These are phyloP conservation scores for Plantago lanceolata DNA, from an alignment of 305 asterid genomes.

Conservation along the genomic window DNA sequence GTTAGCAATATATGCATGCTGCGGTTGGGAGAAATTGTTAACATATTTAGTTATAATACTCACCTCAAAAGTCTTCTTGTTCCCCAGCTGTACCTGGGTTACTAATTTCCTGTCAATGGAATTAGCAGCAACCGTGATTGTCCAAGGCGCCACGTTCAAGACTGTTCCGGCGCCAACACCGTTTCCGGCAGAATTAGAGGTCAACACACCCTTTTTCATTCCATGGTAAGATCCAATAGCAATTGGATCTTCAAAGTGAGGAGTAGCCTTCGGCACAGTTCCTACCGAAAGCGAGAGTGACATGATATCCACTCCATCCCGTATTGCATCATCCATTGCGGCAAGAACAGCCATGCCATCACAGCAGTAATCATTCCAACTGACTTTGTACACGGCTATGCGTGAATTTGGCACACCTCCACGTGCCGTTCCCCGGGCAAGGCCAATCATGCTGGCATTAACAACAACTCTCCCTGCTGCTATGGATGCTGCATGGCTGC, in stretches of 20 bases:
- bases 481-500: constrained; percentile 67
- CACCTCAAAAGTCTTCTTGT: constrained; percentile 37
- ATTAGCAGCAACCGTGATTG: constrained; percentile 61
- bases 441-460: constrained; percentile 45
- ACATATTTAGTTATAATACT: neutral
- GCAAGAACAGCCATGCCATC: constrained; percentile 56
- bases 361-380: constrained; percentile 60
- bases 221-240: constrained; percentile 73
- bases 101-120: constrained; percentile 50
- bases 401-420: constrained; percentile 73
- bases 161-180: constrained; percentile 32
- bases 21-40: neutral
- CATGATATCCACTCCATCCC: constrained; percentile 66
- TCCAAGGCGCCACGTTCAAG: constrained; percentile 55
- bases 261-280: constrained; percentile 28
- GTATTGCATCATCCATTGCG: constrained; percentile 72
- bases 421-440: constrained; percentile 53
- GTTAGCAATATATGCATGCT: neutral
- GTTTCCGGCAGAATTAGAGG: constrained; percentile 64
- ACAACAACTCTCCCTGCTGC: constrained; percentile 49
- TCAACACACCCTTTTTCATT: constrained; percentile 57
- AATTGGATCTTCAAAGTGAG: constrained; percentile 54
- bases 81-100: constrained; percentile 43
- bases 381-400: constrained; percentile 59
- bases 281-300: constrained; percentile 65